Conservation (phyloP, 306 rosid species). For the Pyrus pyrifolia region DNA sequence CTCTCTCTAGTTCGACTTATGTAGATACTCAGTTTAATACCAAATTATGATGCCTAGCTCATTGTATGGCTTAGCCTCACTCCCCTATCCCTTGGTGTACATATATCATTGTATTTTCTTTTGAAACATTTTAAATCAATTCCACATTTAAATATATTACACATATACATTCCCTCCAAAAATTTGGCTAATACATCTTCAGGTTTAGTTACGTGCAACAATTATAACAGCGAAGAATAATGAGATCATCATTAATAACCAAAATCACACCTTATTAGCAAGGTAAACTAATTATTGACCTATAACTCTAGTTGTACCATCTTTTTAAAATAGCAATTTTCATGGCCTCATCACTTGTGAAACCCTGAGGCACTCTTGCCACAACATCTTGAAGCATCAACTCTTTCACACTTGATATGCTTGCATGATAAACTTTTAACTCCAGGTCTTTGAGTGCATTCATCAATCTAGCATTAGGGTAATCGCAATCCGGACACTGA, state of each 20-base stretch:
- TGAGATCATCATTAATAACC: neutral
- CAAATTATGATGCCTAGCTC: neutral
- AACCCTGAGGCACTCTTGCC: conserved; percentile 29
- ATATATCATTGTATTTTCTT: too few relatives aligned
- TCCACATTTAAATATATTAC: neutral
- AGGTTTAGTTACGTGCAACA: neutral
- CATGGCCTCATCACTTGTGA: conserved; percentile 26
- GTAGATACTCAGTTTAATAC: neutral
- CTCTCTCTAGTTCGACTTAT: neutral
- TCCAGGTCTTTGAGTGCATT: conserved; percentile 29
- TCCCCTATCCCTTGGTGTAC: neutral
- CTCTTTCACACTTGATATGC: conserved; percentile 41
- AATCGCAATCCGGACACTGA: conserved; percentile 27
- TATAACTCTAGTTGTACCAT: conserved; percentile 1
- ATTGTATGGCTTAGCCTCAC: neutral
- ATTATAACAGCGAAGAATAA: neutral
- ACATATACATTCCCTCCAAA: neutral
- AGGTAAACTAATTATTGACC: neutral
- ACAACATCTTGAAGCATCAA: conserved; percentile 48
- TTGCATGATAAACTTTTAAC: conserved; percentile 34
- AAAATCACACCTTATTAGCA: neutral
- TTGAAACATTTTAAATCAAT: too few relatives aligned
- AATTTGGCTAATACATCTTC: neutral
- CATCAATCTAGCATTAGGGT: conserved; percentile 43
- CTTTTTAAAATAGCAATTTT: conserved; percentile 25